Conservation (phyloP, 1,139 yeast genomes). For the Ogataea hybrid region DNA sequence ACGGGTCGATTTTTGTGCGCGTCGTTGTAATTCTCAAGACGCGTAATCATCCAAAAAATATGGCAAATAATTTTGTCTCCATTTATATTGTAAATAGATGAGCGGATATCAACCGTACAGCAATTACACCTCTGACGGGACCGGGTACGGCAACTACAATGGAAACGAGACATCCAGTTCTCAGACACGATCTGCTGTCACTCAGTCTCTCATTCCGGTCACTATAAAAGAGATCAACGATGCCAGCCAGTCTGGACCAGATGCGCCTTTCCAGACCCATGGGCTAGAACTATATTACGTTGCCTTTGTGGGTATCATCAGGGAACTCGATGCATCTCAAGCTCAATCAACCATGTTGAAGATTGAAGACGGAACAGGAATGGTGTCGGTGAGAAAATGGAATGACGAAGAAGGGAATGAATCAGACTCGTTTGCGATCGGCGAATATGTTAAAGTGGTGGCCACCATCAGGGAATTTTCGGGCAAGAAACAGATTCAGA, state of each 20-base stretch:
- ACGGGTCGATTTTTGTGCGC: slow-evolving; percentile 6
- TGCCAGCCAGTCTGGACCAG: slow-evolving; percentile 64
- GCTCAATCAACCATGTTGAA: slow-evolving; percentile 54
- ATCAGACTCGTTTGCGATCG: slow-evolving; percentile 29
- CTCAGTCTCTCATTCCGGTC: slow-evolving; percentile 65
- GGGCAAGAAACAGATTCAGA: slow-evolving; percentile 63
- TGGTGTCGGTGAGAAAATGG: slow-evolving; percentile 70
- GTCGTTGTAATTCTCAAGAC: slow-evolving; percentile 9
- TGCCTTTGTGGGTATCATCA: slow-evolving; percentile 49
- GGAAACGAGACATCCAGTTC: slow-evolving; percentile 32
- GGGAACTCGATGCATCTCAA: slow-evolving; percentile 47
- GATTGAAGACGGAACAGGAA: slow-evolving; percentile 85
- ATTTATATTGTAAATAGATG: slow-evolving; percentile 12
- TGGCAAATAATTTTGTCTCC: slow-evolving; percentile 13
- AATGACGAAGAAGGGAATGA: slow-evolving; percentile 45
- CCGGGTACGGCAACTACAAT: slow-evolving; percentile 27
- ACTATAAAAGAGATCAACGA: slow-evolving; percentile 78
- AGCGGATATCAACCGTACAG: slow-evolving; percentile 31
- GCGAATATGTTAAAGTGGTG: slow-evolving; percentile 64
- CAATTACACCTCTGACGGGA: slow-evolving; percentile 24
- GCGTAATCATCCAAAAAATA: slow-evolving; percentile 12
- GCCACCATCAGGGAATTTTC: slow-evolving; percentile 74
- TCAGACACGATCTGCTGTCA: slow-evolving; percentile 35
- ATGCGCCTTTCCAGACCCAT: slow-evolving; percentile 70
- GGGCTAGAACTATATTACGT: slow-evolving; percentile 53